Evolutionary conservation across 2,329 filamentous ascomycete species (phyloP), one percentile per base, ranked within the genome.

Genomic region (Alternaria triticimaculans): DNA sequence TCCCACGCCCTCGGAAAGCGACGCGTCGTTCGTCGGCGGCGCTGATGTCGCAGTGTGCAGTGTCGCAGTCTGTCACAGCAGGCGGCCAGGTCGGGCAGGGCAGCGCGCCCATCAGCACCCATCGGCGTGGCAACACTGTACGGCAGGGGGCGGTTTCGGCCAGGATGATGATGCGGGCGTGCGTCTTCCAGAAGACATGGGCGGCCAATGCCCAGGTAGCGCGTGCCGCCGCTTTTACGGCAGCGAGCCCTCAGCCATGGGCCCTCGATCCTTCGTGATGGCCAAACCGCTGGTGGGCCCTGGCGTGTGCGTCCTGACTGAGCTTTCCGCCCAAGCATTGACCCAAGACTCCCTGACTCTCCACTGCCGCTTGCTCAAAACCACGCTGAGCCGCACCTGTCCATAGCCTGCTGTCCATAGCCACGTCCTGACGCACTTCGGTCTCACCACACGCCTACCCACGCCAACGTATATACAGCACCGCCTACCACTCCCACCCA

Each of bases 361-460:
- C 60, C 49, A 44, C 51, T 37, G 46, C 51, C 57, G 64, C 66
- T 71, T 70, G 64, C 76, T 79, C 76, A 78, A 78, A 79, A 78
- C 74, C 74, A 76, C 73, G 71, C 75, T 71, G 75, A 78, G 76
- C 74, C 76, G 76, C 75, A 75, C 73, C 64, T 66, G 53, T 53
- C 60, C 41, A 53, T 58, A 62, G 66, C 64, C 63, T 33, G 30
- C 30, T 33, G 30, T 33, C 30, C 63, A 63, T 45, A 26, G 18
- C 44, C 44, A 46, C 44, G 20, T 14, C 21, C 44, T 46, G 33
- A 37, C 33, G 33, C 33, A 37, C 0, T 9, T 37, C 33, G 15
- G 15, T 15, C 30, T 33, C 30, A 33, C 43, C n/a, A 59, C 58
- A 62, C 56, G 59, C 62, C 58, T 61, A 59, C 66, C 33, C 20